Evolutionary conservation across 768 basidiomycete species (phyloP).

Genomic region (Calocybe cyanea): DNA sequence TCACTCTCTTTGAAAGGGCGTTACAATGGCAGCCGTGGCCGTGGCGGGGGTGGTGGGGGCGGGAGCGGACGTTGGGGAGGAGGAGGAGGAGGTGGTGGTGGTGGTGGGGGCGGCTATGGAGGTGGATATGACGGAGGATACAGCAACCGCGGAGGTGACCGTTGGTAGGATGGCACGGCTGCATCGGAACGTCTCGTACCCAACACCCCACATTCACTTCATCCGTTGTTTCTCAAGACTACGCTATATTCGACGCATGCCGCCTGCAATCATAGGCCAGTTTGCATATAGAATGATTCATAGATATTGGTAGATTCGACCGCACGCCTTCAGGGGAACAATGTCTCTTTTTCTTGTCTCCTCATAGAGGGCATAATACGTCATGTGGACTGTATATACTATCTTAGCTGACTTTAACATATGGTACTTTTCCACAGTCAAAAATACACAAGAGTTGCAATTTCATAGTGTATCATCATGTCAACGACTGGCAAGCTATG

Average conservation of each 20-base stretch:
- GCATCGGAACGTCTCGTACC: neutral
- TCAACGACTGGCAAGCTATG: constrained; percentile 17
- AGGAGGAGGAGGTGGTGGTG: constrained; percentile 40
- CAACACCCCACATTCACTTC: too few relatives aligned
- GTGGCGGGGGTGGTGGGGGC: constrained; percentile 38
- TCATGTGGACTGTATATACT: too few relatives aligned
- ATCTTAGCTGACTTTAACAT: too few relatives aligned
- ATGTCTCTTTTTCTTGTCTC: constrained; percentile 3
- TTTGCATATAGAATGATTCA: too few relatives aligned
- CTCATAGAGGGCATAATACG: neutral
- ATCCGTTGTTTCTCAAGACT: neutral
- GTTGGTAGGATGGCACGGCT: constrained; percentile 19
- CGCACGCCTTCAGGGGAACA: constrained; percentile 7
- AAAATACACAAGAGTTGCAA: too few relatives aligned
- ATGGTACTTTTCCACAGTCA: too few relatives aligned
- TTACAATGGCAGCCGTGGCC: constrained; percentile 48
- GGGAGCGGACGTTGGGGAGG: constrained; percentile 42
- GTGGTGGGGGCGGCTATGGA: constrained; percentile 35
- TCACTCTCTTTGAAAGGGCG: constrained; percentile 51
- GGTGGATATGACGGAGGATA: constrained; percentile 43
- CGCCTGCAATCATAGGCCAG: constrained; percentile 3
- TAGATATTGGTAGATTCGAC: too few relatives aligned
- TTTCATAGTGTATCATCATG: constrained; percentile 1
- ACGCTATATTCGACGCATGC: constrained; percentile 11
- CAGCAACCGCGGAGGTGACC: constrained; percentile 38